phyloP scores from a whole-genome alignment of 139 green algal species.

The Chlorella sp. region DNA sequence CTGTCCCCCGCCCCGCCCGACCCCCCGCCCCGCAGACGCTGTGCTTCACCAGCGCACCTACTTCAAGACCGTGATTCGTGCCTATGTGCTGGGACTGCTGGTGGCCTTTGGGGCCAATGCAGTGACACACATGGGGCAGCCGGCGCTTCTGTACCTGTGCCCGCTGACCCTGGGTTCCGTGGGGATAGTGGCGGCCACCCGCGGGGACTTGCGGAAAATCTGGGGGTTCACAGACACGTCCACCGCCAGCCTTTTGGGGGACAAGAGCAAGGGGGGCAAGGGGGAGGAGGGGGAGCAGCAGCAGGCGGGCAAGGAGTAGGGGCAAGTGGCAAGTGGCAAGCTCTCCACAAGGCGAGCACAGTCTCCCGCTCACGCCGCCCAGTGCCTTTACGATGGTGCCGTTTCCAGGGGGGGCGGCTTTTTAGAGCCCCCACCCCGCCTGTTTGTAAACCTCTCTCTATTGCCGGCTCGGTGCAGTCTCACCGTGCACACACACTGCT shows the following conservation, averaged over 20 bases:
- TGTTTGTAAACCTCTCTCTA: no score
- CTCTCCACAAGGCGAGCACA: no score
- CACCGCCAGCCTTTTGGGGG: not conserved
- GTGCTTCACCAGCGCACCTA: slow-evolving; percentile 80
- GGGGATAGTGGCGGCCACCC: slow-evolving; percentile 40
- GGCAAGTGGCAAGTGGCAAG: not conserved
- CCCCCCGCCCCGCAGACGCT: slow-evolving; percentile 44
- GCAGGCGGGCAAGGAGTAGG: not conserved
- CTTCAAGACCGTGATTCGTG: slow-evolving; percentile 71
- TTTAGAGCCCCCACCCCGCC: no score
- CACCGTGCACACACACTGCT: no score
- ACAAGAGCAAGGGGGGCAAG: not conserved
- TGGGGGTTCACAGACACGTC: slow-evolving; percentile 72
- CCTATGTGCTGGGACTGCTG: slow-evolving; percentile 79
- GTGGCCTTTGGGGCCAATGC: slow-evolving; percentile 81
- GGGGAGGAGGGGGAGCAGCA: not conserved
- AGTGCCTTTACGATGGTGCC: no score
- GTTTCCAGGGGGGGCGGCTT: no score
- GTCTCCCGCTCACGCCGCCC: no score
- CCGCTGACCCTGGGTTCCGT: slow-evolving; percentile 67
- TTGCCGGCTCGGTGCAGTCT: no score
- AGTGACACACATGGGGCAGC: slow-evolving; percentile 83
- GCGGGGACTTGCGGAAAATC: slow-evolving; percentile 64
- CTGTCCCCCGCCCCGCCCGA: not conserved
- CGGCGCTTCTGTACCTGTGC: slow-evolving; percentile 86